Evolutionary conservation across 768 basidiomycete genomes (phyloP), one percentile per base, ranked within the genome.

Genomic region (Phylloporus sp.): DNA sequence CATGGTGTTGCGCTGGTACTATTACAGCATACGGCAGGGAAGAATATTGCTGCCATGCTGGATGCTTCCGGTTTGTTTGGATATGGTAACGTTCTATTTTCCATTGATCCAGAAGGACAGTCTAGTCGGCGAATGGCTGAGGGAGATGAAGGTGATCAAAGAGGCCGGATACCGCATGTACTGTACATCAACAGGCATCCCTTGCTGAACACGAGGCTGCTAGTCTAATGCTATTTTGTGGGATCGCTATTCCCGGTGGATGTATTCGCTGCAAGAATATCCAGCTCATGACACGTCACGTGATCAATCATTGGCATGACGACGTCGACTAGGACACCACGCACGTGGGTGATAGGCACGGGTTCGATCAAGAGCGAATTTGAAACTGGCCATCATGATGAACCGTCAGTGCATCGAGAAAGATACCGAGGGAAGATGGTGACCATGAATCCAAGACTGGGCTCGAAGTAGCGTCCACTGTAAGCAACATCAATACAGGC

Each of bases 121-220:
- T 44, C 70, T 10, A 37, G 59, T 20, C 65, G 57, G 35, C 45
- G 53, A 41, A 38, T 36, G 45, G 39, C 48, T 31, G 56, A 14
- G 26, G 48, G 34, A 33, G 50, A 44, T 48, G 45, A 22, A 44
- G 58, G 59, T 26, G 56, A 57, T 49, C 60, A 48, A 45, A 61
- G 34, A 50, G 69, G 54, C 45, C 69, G 74, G 54, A 55, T 58
- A 17, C 66, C 69, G 48, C 76, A 75, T 37, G 74, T 89, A 56
- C 63, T 91, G 61, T 85, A 84, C 71, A 72, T 91, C 60, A 89
- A 87, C 55, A 84, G 84, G 23, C 80, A 83, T 63, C 79, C 86
- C 41, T 64, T 91, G 59, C 64, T 84, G 48, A 91, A 91, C 66
- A 87, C 88, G 53, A 77, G 81, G 59, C 61, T 90, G 60, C 60